A percentile compares a stretch with the other conserved stretches of the same genome.
These are phyloP conservation scores for Cerrena zonata DNA, from an alignment of 1,284 basidiomycete genomes.

Conservation along the genomic window DNA sequence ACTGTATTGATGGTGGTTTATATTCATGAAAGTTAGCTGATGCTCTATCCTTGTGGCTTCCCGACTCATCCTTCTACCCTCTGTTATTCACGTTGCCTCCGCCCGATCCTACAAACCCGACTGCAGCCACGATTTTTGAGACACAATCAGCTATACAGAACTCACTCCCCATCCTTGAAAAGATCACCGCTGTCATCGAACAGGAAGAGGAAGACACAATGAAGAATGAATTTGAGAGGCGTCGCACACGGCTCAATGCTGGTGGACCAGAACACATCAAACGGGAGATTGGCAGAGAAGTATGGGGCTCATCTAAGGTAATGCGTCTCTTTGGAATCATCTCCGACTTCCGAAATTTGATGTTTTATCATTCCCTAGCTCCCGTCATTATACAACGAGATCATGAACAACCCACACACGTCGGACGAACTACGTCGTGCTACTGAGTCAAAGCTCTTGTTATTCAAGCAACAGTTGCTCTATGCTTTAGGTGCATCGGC, in stretches of 20 bases:
- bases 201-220: slow-evolving; percentile 51
- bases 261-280: slow-evolving; percentile 62
- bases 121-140: slow-evolving; percentile 49
- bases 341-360: background rate
- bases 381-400: slow-evolving; percentile 64
- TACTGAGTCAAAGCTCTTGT: slow-evolving; percentile 68
- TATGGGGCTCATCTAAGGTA: slow-evolving; percentile 58
- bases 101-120: slow-evolving; percentile 74
- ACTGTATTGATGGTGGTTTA: background rate
- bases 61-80: slow-evolving; percentile 64
- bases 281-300: slow-evolving; percentile 61
- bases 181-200: slow-evolving; percentile 59
- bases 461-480: slow-evolving; percentile 55
- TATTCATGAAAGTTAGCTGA: slow-evolving; percentile 50
- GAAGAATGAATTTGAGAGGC: slow-evolving; percentile 66
- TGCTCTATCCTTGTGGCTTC: slow-evolving; percentile 68
- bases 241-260: slow-evolving; percentile 70
- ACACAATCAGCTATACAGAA: slow-evolving; percentile 66
- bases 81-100: slow-evolving; percentile 63
- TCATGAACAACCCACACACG: slow-evolving; percentile 72
- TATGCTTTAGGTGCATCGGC: slow-evolving; percentile 43
- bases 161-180: slow-evolving; percentile 60
- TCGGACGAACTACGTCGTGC: slow-evolving; percentile 64
- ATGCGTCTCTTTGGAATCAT: slow-evolving; percentile 8
- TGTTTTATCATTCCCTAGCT: slow-evolving; percentile 39